Evolutionary conservation across 2,329 filamentous ascomycete genomes (phyloP), one percentile per base, ranked within the genome.

Genomic region (Colletotrichum graminicola): DNA sequence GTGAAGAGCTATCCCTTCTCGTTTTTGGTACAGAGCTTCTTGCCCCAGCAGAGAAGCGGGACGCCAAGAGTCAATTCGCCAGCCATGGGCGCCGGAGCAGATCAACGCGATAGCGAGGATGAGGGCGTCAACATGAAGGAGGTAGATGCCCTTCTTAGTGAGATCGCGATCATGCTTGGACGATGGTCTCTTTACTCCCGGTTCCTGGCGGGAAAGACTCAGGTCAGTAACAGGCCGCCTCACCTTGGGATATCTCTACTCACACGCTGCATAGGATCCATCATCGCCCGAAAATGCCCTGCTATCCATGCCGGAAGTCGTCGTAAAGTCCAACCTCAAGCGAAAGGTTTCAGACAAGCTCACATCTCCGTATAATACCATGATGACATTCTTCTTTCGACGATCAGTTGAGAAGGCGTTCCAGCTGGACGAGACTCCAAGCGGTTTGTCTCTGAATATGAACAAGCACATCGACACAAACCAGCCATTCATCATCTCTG

Each of bases 1-100:
- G 94, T 97, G 80, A 98, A 97, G 83, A 97, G 95, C 66, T 99
- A 99, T 79, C 95, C 96, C 0, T 99, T 97, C 80, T 97, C 95
- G 0, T 99, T 99, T 78, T 84, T 99, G 55, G 95, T 98, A 0
- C 95, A 98, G 81, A 98, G 95, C 82, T 98, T 97, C 79, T 80
- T 97, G 57, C 90, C 93, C 0, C 85, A 88, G 39, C 92, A 94
- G 69, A 91, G 91, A 72, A 85, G 89, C 7, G 80, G 82, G 14
- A 91, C 91, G 2, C 88, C 92, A 2, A 89, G 94, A 55, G 89
- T 94, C 47, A 91, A 88, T 74, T 97, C 95, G 1, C 95, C 95
- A 1, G 93, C 93, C 0, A 80, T 87, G 45, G 89, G 89, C 18
- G 84, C 85, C 23, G 82, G 82, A 16, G 85, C 82, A 66, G 87